Base-by-base conservation (phyloP, 192 early-diverging fungal genomes). In the Coemansia sp. region DNA sequence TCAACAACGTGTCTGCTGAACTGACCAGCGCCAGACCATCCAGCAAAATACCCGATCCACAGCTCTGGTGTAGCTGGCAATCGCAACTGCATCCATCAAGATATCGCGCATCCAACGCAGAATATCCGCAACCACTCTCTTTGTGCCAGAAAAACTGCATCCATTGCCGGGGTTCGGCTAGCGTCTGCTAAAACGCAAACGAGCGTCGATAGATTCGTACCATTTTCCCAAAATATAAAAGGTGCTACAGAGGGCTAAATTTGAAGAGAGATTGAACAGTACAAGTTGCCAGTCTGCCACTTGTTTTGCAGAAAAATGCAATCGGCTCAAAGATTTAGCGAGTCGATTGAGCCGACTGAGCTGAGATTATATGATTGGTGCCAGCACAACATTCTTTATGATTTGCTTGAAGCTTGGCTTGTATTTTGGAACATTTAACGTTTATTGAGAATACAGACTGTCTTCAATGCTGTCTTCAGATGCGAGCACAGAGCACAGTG, bases 191-290 rank as follows among this genome's bases (percentile, higher is more conserved):
- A 38, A 52, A 52, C 43, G 6, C 22, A 39, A 19, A 38, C 14
- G 14, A 45, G 12, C 41, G 41, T 45, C 38, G 56, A 67, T 64
- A 47, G 72, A 75, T 75, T 52, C 73, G 59, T 69, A 75, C 73
- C 73, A 75, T 75, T 75, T 68, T 73, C 54, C 54, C 29, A 37
- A 37, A 56, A 56, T 56, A 56, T 56, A 56, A 18, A 54, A 54
- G 19, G 13, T 56, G 29, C 54, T 54, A 54, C 54, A 56, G 54
- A 56, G 54, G 54, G 54, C 29, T 26, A 32, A 56, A 56, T 56
- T 56, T 56, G 54, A 56, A 56, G 54, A 56, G 54, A 56, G 54
- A 56, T 56, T 56, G 54, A 27, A 27, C 54, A 37, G 18, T 27
- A 12, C 10, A 5, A 19, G 54, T 37, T 56, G 54, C 54, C 54